Base-by-base conservation (phyloP, 2,329 filamentous ascomycete species). In the Cordyceps tenuipes region DNA sequence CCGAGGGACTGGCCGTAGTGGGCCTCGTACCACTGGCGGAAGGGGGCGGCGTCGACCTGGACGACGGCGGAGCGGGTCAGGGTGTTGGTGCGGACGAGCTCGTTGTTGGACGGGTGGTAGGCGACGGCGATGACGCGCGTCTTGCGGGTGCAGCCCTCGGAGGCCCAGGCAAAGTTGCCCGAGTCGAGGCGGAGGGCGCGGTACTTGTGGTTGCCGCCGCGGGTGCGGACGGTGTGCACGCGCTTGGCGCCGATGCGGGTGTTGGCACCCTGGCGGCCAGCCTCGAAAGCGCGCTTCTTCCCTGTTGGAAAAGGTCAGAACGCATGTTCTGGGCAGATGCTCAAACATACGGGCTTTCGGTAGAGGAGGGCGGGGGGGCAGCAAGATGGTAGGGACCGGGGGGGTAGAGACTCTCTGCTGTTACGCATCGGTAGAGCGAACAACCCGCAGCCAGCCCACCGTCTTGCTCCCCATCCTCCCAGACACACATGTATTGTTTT, bases 41-140 rank as follows among this genome's bases (percentile, higher is more conserved):
- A 99, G 70, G 94, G 94, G 66, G 94, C 91, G 72, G 95, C 94
- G 80, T 99, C 94, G 81, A 99, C 83, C 85, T 99, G 94, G 78
- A 99, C 90, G 75, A 99, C 90, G 82, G 94, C 94, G 76, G 91
- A 91, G 83, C 92, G 95, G 85, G 94, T 99, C 78, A 99, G 86
- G 83, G 94, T 97, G 89, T 99, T 99, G 81, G 94, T 99, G 76
- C 94, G 94, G 84, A 99, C 92, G 72, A 99, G 87, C 84, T 99
- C 94, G 91, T 99, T 99, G 92, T 99, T 99, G 78, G 93, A 97
- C 66, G 94, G 95, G 82, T 99, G 95, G 90, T 91, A 99, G 77
- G 88, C 89, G 81, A 99, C 95, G 74, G 84, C 91, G 78, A 99
- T 97, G 78, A 99, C 90, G 84, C 95, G 94, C 80, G 90, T 91